Conservation (phyloP, 1,284 basidiomycete genomes). For the Ustilago tritici region DNA sequence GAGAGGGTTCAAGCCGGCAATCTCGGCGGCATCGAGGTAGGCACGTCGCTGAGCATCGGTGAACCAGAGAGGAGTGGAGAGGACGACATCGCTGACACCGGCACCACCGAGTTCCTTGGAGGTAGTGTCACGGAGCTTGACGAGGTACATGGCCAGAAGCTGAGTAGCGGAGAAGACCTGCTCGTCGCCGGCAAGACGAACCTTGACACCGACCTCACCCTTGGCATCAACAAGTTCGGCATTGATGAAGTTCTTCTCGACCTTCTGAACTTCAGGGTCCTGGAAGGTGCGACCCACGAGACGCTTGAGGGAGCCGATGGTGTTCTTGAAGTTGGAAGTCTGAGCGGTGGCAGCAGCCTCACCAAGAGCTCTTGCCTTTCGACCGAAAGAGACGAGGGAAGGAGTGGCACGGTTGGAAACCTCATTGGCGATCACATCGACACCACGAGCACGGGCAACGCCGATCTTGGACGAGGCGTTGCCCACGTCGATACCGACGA, state of each 20-base stretch:
- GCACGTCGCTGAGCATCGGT: constrained; percentile 67
- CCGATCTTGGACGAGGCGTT: constrained; percentile 67
- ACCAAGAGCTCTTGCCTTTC: constrained; percentile 67
- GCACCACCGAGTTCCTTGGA: constrained; percentile 64
- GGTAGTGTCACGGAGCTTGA: constrained; percentile 67
- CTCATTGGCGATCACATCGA: constrained; percentile 68
- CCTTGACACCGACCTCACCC: constrained; percentile 69
- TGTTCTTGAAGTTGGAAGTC: constrained; percentile 70
- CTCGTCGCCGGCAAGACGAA: constrained; percentile 65
- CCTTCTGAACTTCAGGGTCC: constrained; percentile 64
- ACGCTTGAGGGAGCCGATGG: constrained; percentile 68
- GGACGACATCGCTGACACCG: constrained; percentile 67
- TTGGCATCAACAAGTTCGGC: constrained; percentile 67
- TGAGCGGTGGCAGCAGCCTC: constrained; percentile 68
- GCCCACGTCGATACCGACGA: constrained; percentile 68
- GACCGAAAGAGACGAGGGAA: constrained; percentile 68
- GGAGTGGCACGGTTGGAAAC: constrained; percentile 68
- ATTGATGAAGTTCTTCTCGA: constrained; percentile 68
- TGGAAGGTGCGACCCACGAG: constrained; percentile 65
- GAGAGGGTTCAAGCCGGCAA: constrained; percentile 68
- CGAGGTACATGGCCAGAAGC: constrained; percentile 69
- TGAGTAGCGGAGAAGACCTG: constrained; percentile 68
- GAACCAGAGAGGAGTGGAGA: constrained; percentile 69
- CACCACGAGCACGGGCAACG: constrained; percentile 66
- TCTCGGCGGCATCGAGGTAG: constrained; percentile 67